Evolutionary conservation across 768 basidiomycete species (phyloP).

Genomic region (Flagelloscypha sp.): DNA sequence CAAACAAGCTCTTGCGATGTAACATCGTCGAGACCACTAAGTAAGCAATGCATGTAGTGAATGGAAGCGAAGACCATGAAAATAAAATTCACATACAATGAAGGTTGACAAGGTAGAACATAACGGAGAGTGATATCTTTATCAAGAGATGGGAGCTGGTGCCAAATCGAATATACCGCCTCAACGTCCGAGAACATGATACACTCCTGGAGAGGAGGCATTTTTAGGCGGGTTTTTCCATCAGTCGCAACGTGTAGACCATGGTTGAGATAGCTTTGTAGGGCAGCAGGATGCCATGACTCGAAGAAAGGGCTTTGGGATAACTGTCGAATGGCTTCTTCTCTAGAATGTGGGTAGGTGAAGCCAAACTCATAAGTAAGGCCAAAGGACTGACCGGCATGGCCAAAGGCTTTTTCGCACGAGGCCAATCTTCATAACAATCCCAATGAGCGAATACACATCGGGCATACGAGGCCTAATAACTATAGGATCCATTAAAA

Average conservation of each 20-base stretch:
- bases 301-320: slow-evolving; percentile 55
- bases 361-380: background rate
- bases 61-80: too few relatives aligned
- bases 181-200: slow-evolving; percentile 57
- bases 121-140: slow-evolving; percentile 43
- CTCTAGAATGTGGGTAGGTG: slow-evolving; percentile 25
- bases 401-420: slow-evolving; percentile 55
- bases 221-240: slow-evolving; percentile 52
- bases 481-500: slow-evolving; percentile 78
- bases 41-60: too few relatives aligned
- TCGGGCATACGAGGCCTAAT: slow-evolving; percentile 23
- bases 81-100: slow-evolving; percentile 25
- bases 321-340: slow-evolving; percentile 49
- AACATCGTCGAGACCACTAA: too few relatives aligned
- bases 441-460: too few relatives aligned
- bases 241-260: slow-evolving; percentile 35
- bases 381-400: slow-evolving; percentile 33
- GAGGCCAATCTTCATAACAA: too few relatives aligned
- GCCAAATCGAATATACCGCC: too few relatives aligned
- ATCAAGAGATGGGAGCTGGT: too few relatives aligned
- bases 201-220: slow-evolving; percentile 57
- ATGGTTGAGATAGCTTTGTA: slow-evolving; percentile 53
- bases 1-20: slow-evolving; percentile 32
- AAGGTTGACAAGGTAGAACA: slow-evolving; percentile 45
- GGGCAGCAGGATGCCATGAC: slow-evolving; percentile 58